Evolutionary conservation across 441 rosid species (phyloP), one percentile per base, ranked within the genome.

Genomic region (Macaranga tanarius): DNA sequence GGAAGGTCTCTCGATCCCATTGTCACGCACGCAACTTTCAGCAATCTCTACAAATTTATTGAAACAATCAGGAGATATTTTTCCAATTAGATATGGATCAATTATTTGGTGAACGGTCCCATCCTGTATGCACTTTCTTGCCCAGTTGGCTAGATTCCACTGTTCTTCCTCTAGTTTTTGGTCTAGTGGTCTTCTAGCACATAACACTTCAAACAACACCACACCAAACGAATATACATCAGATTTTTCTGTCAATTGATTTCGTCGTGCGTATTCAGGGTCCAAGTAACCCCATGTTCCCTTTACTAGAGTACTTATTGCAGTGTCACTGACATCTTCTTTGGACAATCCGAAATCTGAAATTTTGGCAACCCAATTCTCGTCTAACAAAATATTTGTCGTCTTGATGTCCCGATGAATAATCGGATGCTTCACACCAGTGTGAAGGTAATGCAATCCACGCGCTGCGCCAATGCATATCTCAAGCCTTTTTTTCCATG

Each of bases 201-300:
- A 75, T 55, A 84, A 57, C n/a, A 79, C 79, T 64, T 84, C 85
- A 4, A 80, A 79, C 22, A 84, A 28, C 67, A 82, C 84, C 10
- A 84, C 81, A 5, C 86, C 86, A 40, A 82, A 82, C 10, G 85
- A 79, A 67, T 84, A 84, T n/a, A 82, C 87, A 40, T 84, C 87
- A 5, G 79, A 74, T 56, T 77, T 80, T 25, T 78, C 71, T 3
- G 75, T 78, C 67, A 78, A 5, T 19, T 69, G 72, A 26, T 51
- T 22, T 2, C 31, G 50, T 23, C 47, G 60, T 2, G 28, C 31
- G 42, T 74, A 73, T 65, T 73, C 68, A 1, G 74, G 75, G 34
- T 78, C 81, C 51, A 74, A n/a, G 47, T 78, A 74, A 1, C 81
- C 81, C 7, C 15, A 19, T 0, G 57, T 70, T 1, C 81, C 81